phyloP scores from a whole-genome alignment of 2,329 filamentous ascomycete species.

The Aspergillus persii region DNA sequence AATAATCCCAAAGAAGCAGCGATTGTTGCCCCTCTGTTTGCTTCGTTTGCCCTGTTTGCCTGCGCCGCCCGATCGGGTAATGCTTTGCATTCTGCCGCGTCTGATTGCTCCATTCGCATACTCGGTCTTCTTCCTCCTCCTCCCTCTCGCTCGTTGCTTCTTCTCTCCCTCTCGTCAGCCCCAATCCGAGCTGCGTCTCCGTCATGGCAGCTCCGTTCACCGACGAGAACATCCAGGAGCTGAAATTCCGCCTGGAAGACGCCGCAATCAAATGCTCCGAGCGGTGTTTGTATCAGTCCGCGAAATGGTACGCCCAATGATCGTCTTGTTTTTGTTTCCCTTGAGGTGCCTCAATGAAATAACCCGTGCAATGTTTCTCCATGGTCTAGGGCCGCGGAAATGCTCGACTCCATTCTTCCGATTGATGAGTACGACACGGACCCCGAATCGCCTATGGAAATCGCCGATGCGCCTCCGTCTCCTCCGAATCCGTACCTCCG shows the following conservation, averaged over 20 bases:
- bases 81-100: background rate
- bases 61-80: constrained; percentile 17
- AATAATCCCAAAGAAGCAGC: background rate
- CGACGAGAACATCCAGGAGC: constrained; percentile 49
- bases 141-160: constrained; percentile 6
- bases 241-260: constrained; percentile 74
- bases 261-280: constrained; percentile 90
- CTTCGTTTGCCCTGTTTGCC: constrained; percentile 28
- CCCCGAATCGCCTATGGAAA: constrained; percentile 58
- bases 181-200: background rate
- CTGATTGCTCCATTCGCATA: background rate
- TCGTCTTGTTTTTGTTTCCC: background rate
- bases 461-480: constrained; percentile 48
- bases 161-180: background rate
- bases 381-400: constrained; percentile 77
- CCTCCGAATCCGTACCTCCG: constrained; percentile 51
- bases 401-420: constrained; percentile 74
- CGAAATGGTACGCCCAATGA: constrained; percentile 71
- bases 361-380: background rate
- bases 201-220: constrained; percentile 37
- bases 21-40: constrained; percentile 21
- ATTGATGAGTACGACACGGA: constrained; percentile 59
- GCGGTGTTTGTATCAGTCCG: constrained; percentile 89
- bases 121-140: background rate
- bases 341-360: background rate